These are phyloP conservation scores for Leishmania braziliensis DNA, from an alignment of 208 protist species.

Conservation along the genomic window DNA sequence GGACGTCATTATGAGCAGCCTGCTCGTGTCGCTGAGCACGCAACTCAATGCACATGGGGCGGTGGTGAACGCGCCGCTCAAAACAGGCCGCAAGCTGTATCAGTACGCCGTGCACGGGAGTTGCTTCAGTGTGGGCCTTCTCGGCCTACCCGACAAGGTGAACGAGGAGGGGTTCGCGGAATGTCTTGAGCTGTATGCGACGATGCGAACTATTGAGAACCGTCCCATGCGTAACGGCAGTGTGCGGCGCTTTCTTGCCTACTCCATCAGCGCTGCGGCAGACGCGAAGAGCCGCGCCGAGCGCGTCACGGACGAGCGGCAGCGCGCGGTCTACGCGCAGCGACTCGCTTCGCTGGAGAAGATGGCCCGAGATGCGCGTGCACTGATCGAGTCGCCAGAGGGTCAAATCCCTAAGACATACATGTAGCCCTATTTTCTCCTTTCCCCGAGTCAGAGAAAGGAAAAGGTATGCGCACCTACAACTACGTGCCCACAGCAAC, in stretches of 20 bases:
- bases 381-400: constrained; percentile 40
- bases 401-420: constrained; percentile 37
- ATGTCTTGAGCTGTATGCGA: constrained; percentile 17
- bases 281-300: constrained; percentile 22
- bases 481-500: neutral
- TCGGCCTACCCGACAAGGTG: constrained; percentile 32
- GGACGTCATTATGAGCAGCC: constrained; percentile 51
- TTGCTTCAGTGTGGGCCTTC: constrained; percentile 44
- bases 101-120: constrained; percentile 52
- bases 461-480: neutral
- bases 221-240: constrained; percentile 46
- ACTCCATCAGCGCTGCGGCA: constrained; percentile 33
- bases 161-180: constrained; percentile 24
- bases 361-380: constrained; percentile 41
- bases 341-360: constrained; percentile 34
- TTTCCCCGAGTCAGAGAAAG: neutral
- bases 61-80: constrained; percentile 22
- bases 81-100: constrained; percentile 36
- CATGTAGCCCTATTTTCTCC: neutral
- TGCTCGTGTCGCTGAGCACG: constrained; percentile 44
- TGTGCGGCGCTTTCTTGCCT: constrained; percentile 47
- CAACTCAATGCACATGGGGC: constrained; percentile 20
- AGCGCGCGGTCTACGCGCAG: constrained; percentile 14
- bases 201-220: constrained; percentile 36
- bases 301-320: constrained; percentile 15